phyloP scores from a whole-genome alignment of 1,284 basidiomycete species.

The Rhodotorula sp. region DNA sequence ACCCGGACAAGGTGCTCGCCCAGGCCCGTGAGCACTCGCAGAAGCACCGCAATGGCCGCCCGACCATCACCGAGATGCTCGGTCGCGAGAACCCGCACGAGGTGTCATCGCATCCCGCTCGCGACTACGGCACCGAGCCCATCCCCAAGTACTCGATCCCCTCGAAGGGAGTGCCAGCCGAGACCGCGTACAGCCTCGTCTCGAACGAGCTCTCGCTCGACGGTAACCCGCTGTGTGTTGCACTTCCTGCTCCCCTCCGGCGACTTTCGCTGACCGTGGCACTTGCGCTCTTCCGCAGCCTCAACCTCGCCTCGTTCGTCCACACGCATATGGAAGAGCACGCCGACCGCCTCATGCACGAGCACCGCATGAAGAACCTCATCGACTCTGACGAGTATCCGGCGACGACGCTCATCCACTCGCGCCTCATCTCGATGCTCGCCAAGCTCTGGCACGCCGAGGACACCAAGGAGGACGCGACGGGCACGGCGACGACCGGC shows the following conservation, averaged over 20 bases:
- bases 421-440: conserved; percentile 80
- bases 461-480: conserved; percentile 63
- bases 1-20: conserved; percentile 50
- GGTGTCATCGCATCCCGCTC: conserved; percentile 51
- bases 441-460: conserved; percentile 92
- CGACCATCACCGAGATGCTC: conserved; percentile 7
- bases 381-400: conserved; percentile 22
- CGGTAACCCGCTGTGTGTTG: conserved; percentile 59
- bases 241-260: background rate
- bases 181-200: conserved; percentile 70
- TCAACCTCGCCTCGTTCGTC: conserved; percentile 47
- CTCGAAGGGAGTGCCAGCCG: background rate
- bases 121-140: conserved; percentile 8
- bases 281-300: background rate
- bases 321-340: conserved; percentile 46
- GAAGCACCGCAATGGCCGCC: conserved; percentile 25
- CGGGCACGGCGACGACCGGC: conserved; percentile 91
- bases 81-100: conserved; percentile 35
- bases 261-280: background rate
- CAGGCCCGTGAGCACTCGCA: conserved; percentile 49
- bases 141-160: conserved; percentile 26
- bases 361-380: conserved; percentile 11
- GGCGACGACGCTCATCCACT: conserved; percentile 59
- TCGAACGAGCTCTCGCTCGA: conserved; percentile 81
- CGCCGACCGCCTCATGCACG: conserved; percentile 14